These are phyloP conservation scores for Phanerochaete carnosa DNA, from an alignment of 768 basidiomycete species.

Conservation along the genomic window DNA sequence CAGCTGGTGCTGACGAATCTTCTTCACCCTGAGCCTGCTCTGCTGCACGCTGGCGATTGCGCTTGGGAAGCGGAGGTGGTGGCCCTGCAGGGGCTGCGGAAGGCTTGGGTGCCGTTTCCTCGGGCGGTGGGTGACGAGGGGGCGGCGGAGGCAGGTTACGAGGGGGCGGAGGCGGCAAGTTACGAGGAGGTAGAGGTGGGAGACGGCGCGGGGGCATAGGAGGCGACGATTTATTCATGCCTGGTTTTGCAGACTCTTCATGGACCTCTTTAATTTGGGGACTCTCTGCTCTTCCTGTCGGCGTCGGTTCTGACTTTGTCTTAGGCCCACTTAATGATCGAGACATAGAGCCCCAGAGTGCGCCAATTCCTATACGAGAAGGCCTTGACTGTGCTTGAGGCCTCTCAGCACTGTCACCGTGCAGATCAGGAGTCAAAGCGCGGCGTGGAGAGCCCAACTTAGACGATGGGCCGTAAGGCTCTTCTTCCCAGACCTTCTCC, in stretches of 20 bases:
- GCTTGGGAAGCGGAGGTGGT: conserved; percentile 31
- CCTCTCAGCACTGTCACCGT: neutral
- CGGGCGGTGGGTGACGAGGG: conserved; percentile 6
- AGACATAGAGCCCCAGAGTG: conserved; percentile 27
- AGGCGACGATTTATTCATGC: neutral
- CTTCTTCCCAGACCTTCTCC: conserved; percentile 89
- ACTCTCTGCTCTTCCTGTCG: conserved; percentile 2
- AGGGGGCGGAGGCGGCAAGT: conserved; percentile 7
- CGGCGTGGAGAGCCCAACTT: neutral
- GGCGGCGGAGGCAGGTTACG: conserved; percentile 20
- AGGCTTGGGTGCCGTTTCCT: conserved; percentile 21
- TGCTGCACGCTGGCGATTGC: conserved; percentile 10
- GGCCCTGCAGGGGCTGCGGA: conserved; percentile 19
- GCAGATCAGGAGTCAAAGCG: neutral
- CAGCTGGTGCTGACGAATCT: neutral
- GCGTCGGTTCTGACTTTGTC: conserved; percentile 7
- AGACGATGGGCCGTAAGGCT: conserved; percentile 34
- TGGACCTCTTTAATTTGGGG: conserved; percentile 8
- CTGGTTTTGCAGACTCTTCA: neutral
- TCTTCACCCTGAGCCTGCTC: neutral
- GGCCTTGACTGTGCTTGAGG: conserved; percentile 1
- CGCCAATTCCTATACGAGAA: conserved; percentile 23
- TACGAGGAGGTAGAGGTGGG: conserved; percentile 18
- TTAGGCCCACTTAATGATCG: conserved; percentile 21
- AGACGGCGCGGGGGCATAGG: conserved; percentile 14